A percentile compares a stretch with the other conserved stretches of the same genome.
phyloP scores from a whole-genome alignment of 192 early-diverging fungal genomes.

The Linnemannia exigua region DNA sequence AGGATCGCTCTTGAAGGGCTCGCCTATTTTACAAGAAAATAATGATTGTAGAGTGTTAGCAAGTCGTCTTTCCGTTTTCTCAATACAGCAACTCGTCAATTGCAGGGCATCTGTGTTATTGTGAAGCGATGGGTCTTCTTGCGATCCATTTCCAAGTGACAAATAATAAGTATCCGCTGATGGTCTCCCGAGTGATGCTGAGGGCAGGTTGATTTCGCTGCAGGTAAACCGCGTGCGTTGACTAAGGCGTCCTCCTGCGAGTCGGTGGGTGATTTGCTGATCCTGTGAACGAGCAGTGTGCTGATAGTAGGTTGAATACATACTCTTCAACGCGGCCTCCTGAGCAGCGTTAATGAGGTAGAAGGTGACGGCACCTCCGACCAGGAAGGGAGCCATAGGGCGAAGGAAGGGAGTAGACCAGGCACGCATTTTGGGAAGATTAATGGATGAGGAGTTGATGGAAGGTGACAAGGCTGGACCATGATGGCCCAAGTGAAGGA shows the following conservation, averaged over 20 bases:
- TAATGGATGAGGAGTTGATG: slow-evolving; percentile 8
- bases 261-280: neutral
- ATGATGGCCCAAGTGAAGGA: neutral
- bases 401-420: slow-evolving; percentile 67
- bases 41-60: neutral
- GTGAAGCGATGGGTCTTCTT: neutral
- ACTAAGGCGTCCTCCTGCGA: neutral
- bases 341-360: slow-evolving; percentile 65
- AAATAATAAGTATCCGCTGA: too few relatives aligned
- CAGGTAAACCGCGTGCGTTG: neutral
- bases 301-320: neutral
- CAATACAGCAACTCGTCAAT: neutral
- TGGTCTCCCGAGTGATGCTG: neutral
- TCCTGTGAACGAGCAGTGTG: neutral
- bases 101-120: neutral
- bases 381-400: slow-evolving; percentile 67
- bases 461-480: slow-evolving; percentile 7
- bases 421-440: slow-evolving; percentile 64
- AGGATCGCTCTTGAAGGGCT: slow-evolving; percentile 65
- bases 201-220: neutral
- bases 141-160: neutral
- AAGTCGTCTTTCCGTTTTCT: neutral
- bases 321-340: slow-evolving; percentile 63
- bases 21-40: slow-evolving; percentile 42
- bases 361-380: slow-evolving; percentile 61